phyloP scores from a whole-genome alignment of 2,329 filamentous ascomycete genomes.

The Trichoderma sp. region DNA sequence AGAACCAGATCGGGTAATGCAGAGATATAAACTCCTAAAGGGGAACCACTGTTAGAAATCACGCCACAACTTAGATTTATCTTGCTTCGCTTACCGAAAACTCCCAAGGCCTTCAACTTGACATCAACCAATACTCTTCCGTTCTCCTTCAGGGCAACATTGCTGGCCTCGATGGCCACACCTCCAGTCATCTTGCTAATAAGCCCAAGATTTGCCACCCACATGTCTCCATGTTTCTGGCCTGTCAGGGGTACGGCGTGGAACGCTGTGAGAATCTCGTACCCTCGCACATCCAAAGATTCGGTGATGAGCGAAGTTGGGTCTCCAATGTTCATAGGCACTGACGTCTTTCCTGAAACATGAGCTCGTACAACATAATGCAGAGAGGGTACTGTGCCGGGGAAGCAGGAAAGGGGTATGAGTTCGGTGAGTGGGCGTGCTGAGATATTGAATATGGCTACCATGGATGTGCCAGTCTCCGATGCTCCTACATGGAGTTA shows the following conservation, averaged over 20 bases:
- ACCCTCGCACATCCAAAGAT: conserved; percentile 62
- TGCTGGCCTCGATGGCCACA: conserved; percentile 67
- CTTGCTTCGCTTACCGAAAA: conserved; percentile 51
- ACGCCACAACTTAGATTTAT: background rate
- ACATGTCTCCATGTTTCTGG: conserved; percentile 36
- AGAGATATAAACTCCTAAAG: conserved; percentile 69
- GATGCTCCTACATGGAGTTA: conserved; percentile 39
- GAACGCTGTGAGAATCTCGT: conserved; percentile 78
- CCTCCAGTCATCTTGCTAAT: conserved; percentile 87
- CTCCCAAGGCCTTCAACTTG: conserved; percentile 75
- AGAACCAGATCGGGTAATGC: conserved; percentile 60
- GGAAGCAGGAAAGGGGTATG: conserved; percentile 68
- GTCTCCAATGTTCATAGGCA: conserved; percentile 44
- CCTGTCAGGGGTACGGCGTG: conserved; percentile 58
- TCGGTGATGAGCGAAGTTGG: conserved; percentile 56
- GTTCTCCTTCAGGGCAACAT: conserved; percentile 52
- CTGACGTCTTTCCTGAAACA: conserved; percentile 59
- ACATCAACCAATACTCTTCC: conserved; percentile 64
- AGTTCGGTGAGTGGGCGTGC: conserved; percentile 62
- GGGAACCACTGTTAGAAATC: background rate
- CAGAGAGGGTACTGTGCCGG: conserved; percentile 57
- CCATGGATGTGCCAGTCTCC: conserved; percentile 68
- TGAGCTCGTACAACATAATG: conserved; percentile 75
- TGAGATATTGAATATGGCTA: conserved; percentile 83
- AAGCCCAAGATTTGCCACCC: conserved; percentile 71